phyloP scores from a whole-genome alignment of 73 alveolate genomes.

The Halteria grandinella region DNA sequence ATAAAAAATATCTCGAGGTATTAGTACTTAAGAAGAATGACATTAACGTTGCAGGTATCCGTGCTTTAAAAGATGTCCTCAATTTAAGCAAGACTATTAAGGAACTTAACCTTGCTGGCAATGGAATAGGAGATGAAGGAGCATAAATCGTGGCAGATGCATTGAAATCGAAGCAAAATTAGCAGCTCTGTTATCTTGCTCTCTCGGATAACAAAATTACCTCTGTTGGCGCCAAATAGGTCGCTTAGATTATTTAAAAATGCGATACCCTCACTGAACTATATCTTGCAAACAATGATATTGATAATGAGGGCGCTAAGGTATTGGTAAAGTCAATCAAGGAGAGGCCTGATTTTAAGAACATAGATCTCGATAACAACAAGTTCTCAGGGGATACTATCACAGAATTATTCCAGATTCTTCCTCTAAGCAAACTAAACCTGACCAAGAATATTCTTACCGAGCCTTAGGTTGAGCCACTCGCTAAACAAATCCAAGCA shows the following conservation, averaged over 20 bases:
- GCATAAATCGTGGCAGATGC: slow-evolving; percentile 50
- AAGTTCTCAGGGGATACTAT: slow-evolving; percentile 61
- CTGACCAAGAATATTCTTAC: slow-evolving; percentile 51
- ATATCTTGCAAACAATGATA: slow-evolving; percentile 62
- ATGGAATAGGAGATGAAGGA: slow-evolving; percentile 76
- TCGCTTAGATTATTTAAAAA: slow-evolving; percentile 48
- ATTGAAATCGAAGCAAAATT: slow-evolving; percentile 45
- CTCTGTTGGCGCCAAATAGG: slow-evolving; percentile 41
- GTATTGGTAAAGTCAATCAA: slow-evolving; percentile 53
- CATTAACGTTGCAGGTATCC: slow-evolving; percentile 52
- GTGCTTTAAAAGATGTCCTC: slow-evolving; percentile 54
- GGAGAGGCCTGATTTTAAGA: slow-evolving; percentile 53
- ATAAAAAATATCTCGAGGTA: slow-evolving; percentile 71
- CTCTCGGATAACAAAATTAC: slow-evolving; percentile 61
- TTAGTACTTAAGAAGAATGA: slow-evolving; percentile 69
- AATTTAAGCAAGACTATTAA: slow-evolving; percentile 58
- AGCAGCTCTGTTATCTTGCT: slow-evolving; percentile 25
- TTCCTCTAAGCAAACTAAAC: slow-evolving; percentile 61
- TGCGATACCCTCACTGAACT: slow-evolving; percentile 58
- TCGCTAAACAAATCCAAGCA: slow-evolving; percentile 25
- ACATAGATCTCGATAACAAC: slow-evolving; percentile 70
- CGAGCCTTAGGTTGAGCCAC: slow-evolving; percentile 54
- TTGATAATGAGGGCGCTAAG: slow-evolving; percentile 72
- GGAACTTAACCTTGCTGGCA: slow-evolving; percentile 65
- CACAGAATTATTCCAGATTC: slow-evolving; percentile 48